Evolutionary conservation across 805 yeast species (phyloP).

Genomic region (Scheffersomyces lignosus): DNA sequence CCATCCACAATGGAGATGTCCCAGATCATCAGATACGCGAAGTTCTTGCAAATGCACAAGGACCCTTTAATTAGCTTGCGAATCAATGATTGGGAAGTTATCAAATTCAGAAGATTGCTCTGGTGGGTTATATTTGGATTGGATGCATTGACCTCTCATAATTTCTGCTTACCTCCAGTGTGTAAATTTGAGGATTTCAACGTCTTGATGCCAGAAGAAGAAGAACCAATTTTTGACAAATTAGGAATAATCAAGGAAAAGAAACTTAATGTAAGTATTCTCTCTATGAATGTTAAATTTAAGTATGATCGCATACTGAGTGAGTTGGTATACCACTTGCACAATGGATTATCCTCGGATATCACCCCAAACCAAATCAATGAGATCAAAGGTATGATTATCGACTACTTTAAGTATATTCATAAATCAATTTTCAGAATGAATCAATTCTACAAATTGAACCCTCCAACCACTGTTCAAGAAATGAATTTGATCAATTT

Average conservation of each 20-base stretch:
- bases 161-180: slow-evolving; percentile 55
- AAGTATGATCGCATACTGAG: slow-evolving; percentile 52
- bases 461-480: slow-evolving; percentile 38
- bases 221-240: slow-evolving; percentile 32
- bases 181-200: slow-evolving; percentile 55
- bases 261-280: slow-evolving; percentile 43
- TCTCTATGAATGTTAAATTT: slow-evolving; percentile 55
- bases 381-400: slow-evolving; percentile 47
- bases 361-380: slow-evolving; percentile 43
- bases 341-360: slow-evolving; percentile 47
- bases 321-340: slow-evolving; percentile 51
- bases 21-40: slow-evolving; percentile 55
- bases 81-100: slow-evolving; percentile 46
- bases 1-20: slow-evolving; percentile 59
- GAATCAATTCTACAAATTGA: slow-evolving; percentile 30
- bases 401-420: slow-evolving; percentile 50
- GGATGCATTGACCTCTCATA: slow-evolving; percentile 57
- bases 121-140: slow-evolving; percentile 69
- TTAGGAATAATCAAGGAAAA: slow-evolving; percentile 29
- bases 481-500: slow-evolving; percentile 47
- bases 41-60: slow-evolving; percentile 54
- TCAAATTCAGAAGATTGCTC: slow-evolving; percentile 54
- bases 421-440: slow-evolving; percentile 47
- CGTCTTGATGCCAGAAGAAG: slow-evolving; percentile 54
- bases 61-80: slow-evolving; percentile 58